Evolutionary conservation across 805 yeast genomes (phyloP).

Genomic region (Phaffomyces antillensis): DNA sequence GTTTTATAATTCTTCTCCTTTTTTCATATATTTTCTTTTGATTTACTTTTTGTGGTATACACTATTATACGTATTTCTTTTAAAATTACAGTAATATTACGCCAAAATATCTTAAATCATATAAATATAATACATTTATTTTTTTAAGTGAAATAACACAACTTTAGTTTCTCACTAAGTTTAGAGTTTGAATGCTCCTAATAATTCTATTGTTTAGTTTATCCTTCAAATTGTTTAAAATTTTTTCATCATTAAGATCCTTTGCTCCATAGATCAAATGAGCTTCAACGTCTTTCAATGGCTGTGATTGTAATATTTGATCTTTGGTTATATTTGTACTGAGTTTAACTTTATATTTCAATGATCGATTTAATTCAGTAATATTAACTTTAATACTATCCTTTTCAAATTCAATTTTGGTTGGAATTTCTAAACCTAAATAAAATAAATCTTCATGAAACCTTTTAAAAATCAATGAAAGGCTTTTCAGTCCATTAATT

Average conservation of each 20-base stretch:
- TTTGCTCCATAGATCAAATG: conserved; percentile 13
- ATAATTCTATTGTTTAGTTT: conserved; percentile 1
- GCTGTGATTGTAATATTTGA: conserved; percentile 3
- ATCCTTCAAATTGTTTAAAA: conserved; percentile 11
- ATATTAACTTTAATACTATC: conserved; percentile 8
- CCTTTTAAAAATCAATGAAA: conserved; percentile 1
- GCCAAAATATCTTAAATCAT: not conserved
- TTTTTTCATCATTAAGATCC: conserved; percentile 1
- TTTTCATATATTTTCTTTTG: too few species aligned
- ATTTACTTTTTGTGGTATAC: too few species aligned
- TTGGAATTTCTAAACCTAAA: conserved; percentile 13
- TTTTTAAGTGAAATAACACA: not conserved
- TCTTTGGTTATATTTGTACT: conserved; percentile 8
- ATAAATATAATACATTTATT: not conserved
- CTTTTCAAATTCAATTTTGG: conserved; percentile 2
- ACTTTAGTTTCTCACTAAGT: not conserved
- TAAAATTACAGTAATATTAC: not conserved
- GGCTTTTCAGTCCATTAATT: conserved; percentile 3
- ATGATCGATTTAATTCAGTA: conserved; percentile 12
- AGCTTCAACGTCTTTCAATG: not conserved
- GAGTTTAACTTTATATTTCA: conserved; percentile 14
- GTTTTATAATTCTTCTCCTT: too few species aligned
- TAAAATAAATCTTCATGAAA: conserved; percentile 15
- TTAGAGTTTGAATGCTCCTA: not conserved
- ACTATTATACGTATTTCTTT: too few species aligned